Base-by-base conservation (phyloP, 192 early-diverging fungal species). In the Geosiphon pyriformis region DNA sequence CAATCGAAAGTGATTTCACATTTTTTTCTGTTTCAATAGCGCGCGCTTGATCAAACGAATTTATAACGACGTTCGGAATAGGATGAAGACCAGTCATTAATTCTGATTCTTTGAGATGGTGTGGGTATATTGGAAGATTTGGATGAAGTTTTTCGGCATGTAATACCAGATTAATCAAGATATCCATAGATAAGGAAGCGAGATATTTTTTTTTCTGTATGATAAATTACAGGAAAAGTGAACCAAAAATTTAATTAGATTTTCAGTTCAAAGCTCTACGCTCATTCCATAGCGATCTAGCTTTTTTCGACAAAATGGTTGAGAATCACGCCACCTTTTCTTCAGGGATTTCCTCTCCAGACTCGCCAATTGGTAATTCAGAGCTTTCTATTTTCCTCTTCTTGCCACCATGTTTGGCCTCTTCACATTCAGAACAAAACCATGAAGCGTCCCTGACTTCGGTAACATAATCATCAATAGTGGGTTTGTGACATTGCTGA, bases 401-500 rank as follows among this genome's bases (percentile, higher is more conserved):
- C 34, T 46, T 66, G 42, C 26, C 12, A 20, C 31, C 50, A 1
- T 47, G 63, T 18, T 18, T 15, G 25, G 26, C 34, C 2, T 61
- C 42, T 18, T 62, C 59, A 54, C 71, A 72, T 35, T 72, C 59
- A 20, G 23, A 33, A 30, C 71, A 72, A 12, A 57, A 63, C 71
- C 71, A 72, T 55, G 53, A 58, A 20, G 71, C 60, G 7, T 59
- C 67, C 20, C 53, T 47, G 37, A 68, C 61, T 51, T 67, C 60
- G 1, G 67, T 42, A 1, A 66, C 64, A 17, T 58, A 52, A 30
- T 66, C 59, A 23, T 72, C 71, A 35, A 72, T 63, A 22, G 27
- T 27, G 47, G 71, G 71, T 27, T 60, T 63, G 47, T 72, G 71
- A 48, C 71, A 72, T 57, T 61, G 71, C 33, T 72, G 71, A 61